Conservation (phyloP, 2,329 filamentous ascomycete genomes). For the Calonectria pseudoturangicola region DNA sequence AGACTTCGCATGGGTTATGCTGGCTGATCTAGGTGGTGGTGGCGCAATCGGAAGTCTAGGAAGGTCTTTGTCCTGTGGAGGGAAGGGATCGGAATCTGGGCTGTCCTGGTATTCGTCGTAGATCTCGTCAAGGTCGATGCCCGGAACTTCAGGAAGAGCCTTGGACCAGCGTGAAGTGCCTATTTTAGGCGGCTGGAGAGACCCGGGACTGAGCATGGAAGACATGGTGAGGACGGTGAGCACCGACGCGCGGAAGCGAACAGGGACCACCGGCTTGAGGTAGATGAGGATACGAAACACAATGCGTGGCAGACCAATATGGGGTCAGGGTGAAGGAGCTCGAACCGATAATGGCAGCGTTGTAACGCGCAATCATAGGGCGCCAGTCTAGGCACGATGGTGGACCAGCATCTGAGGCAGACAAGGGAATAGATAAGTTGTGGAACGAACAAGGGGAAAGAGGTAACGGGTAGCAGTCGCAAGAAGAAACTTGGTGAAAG, state of each 20-base stretch:
- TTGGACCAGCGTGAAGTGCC: constrained; percentile 76
- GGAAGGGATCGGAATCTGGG: constrained; percentile 43
- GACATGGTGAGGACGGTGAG: constrained; percentile 42
- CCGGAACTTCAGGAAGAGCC: constrained; percentile 71
- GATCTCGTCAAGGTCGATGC: constrained; percentile 45
- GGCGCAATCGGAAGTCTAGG: constrained; percentile 49
- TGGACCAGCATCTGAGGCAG: constrained; percentile 34
- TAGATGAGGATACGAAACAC: constrained; percentile 54
- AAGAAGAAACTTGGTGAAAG: not conserved
- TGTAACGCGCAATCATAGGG: constrained; percentile 32
- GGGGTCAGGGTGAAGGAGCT: constrained; percentile 20
- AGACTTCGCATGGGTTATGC: constrained; percentile 51
- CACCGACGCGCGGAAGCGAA: constrained; percentile 40
- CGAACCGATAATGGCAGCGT: constrained; percentile 25
- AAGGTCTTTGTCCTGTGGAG: constrained; percentile 50
- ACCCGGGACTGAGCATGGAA: constrained; percentile 50
- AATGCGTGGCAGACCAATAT: constrained; percentile 41
- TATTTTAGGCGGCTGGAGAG: constrained; percentile 57
- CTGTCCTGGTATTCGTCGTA: constrained; percentile 50
- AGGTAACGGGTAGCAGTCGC: not conserved
- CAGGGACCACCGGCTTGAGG: constrained; percentile 48
- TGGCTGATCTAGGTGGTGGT: constrained; percentile 52
- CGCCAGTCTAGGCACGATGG: constrained; percentile 18
- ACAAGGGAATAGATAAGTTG: constrained; percentile 9
- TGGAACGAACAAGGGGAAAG: constrained; percentile 27